phyloP scores from a whole-genome alignment of 257 asterid genomes.

The Paulownia fortunei region DNA sequence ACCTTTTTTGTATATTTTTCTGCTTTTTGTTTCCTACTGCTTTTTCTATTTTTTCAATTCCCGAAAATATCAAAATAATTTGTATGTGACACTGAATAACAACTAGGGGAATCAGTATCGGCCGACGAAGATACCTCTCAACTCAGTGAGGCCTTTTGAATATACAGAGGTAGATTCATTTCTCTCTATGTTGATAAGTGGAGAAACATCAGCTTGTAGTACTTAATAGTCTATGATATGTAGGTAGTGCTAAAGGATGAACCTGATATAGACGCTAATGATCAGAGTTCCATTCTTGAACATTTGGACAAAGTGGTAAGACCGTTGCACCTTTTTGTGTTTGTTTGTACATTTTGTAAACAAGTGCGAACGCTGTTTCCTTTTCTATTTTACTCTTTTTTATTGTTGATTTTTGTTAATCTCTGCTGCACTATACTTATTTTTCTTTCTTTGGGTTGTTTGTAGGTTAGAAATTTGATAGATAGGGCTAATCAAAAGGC shows the following conservation, averaged over 20 bases:
- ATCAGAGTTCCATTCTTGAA: conserved; percentile 91
- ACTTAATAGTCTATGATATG: conserved; percentile 36
- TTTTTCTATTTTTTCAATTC: neutral
- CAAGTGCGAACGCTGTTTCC: neutral
- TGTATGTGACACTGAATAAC: conserved; percentile 31
- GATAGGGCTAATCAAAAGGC: conserved; percentile 70
- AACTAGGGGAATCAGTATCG: conserved; percentile 94
- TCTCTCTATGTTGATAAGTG: conserved; percentile 26
- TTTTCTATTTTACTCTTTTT: neutral
- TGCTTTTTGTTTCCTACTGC: neutral
- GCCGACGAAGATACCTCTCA: conserved; percentile 93
- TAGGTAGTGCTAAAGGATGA: conserved; percentile 96
- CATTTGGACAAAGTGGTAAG: conserved; percentile 94
- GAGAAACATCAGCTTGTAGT: conserved; percentile 33
- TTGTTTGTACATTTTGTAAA: conserved; percentile 18
- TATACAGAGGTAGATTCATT: conserved; percentile 80
- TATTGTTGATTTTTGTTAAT: neutral
- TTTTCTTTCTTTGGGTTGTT: conserved; percentile 30
- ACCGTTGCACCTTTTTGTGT: conserved; percentile 24
- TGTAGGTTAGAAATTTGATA: conserved; percentile 79
- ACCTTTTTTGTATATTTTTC: neutral
- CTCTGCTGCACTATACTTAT: conserved; percentile 6
- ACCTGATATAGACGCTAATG: conserved; percentile 83
- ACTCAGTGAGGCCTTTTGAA: conserved; percentile 92
- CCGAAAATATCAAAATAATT: conserved; percentile 22